These are phyloP conservation scores for Penicillium sp. DNA, from an alignment of 2,329 filamentous ascomycete genomes.

Conservation along the genomic window DNA sequence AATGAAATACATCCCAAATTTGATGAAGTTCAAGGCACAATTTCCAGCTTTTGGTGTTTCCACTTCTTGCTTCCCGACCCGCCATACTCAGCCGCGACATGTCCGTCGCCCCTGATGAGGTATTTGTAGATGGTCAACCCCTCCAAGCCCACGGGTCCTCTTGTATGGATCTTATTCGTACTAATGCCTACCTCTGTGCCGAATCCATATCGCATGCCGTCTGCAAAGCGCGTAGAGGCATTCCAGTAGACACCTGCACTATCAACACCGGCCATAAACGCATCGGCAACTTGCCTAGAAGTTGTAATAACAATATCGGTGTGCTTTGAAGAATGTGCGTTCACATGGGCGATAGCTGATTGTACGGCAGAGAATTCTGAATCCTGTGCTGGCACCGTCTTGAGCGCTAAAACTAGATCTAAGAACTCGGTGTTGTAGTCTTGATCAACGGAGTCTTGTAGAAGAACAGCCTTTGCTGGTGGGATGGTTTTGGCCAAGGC, in stretches of 20 bases:
- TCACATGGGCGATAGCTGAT: slow-evolving; percentile 82
- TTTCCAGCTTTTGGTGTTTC: slow-evolving; percentile 52
- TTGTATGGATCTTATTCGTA: slow-evolving; percentile 96
- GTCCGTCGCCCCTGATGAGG: slow-evolving; percentile 76
- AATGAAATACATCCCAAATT: slow-evolving; percentile 12
- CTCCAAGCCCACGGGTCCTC: slow-evolving; percentile 89
- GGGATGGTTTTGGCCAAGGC: slow-evolving; percentile 53
- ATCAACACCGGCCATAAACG: slow-evolving; percentile 81
- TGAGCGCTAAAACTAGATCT: slow-evolving; percentile 76
- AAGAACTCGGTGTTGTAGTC: slow-evolving; percentile 92
- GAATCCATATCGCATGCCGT: slow-evolving; percentile 96
- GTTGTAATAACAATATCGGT: slow-evolving; percentile 86
- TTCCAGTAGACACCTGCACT: slow-evolving; percentile 97
- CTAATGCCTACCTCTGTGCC: slow-evolving; percentile 97
- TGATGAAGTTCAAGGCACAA: neutral
- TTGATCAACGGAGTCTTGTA: slow-evolving; percentile 62
- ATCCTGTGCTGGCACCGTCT: slow-evolving; percentile 57
- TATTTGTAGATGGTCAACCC: slow-evolving; percentile 98
- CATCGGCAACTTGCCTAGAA: slow-evolving; percentile 63
- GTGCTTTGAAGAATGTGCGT: slow-evolving; percentile 85
- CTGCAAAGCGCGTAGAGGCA: slow-evolving; percentile 86
- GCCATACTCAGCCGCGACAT: slow-evolving; percentile 71
- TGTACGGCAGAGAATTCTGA: slow-evolving; percentile 46
- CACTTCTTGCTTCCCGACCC: slow-evolving; percentile 52
- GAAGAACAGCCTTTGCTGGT: slow-evolving; percentile 39